Conservation (phyloP, 345 rosid genomes). For the Mangifera indica region DNA sequence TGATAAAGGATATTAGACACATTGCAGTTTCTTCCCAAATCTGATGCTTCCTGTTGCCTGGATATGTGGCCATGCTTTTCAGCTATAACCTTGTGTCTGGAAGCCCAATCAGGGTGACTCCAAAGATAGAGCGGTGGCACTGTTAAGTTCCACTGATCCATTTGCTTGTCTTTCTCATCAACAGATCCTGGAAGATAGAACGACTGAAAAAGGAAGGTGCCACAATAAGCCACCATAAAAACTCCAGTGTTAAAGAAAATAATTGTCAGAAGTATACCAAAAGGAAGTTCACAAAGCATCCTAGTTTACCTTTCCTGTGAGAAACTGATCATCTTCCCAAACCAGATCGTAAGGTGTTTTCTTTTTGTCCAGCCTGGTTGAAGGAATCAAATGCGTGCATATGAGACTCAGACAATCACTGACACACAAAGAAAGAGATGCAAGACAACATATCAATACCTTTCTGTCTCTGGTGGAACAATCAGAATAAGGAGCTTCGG, state of each 20-base stretch:
- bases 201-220: constrained; percentile 51
- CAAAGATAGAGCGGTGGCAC: constrained; percentile 85
- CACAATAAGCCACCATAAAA: constrained; percentile 12
- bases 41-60: constrained; percentile 20
- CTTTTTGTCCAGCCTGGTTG: constrained; percentile 71
- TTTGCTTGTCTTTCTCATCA: constrained; percentile 60
- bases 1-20: constrained; percentile 24
- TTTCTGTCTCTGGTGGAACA: constrained; percentile 83
- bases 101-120: constrained; percentile 70
- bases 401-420: neutral
- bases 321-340: constrained; percentile 65
- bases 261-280: neutral
- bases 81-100: constrained; percentile 59
- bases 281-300: neutral
- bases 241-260: neutral
- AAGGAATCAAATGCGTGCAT: constrained; percentile 7
- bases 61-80: constrained; percentile 51
- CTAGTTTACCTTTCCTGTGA: constrained; percentile 72
- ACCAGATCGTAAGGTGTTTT: constrained; percentile 59
- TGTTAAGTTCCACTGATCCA: constrained; percentile 70
- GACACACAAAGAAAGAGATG: constrained; percentile 8
- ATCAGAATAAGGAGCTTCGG: constrained; percentile 90
- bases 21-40: constrained; percentile 15
- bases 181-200: constrained; percentile 91
- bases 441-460: constrained; percentile 39